phyloP scores from a whole-genome alignment of 345 rosid genomes.

The Geranium brycei region DNA sequence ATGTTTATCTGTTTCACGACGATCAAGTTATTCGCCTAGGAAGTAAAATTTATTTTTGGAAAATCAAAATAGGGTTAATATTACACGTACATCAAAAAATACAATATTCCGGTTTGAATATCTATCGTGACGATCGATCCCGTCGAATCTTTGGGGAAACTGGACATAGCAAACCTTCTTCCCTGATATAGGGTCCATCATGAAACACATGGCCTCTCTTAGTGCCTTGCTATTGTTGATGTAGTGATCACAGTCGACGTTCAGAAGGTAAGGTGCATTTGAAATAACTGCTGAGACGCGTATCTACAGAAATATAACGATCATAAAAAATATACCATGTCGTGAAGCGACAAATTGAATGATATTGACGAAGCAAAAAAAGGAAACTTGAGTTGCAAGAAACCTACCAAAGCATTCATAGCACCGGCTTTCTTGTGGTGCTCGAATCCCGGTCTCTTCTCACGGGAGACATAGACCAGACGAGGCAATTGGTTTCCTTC shows the following conservation, averaged over 20 bases:
- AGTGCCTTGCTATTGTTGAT: conserved; percentile 74
- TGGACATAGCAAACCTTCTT: conserved; percentile 70
- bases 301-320: conserved; percentile 25
- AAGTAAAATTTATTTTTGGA: background rate
- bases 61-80: background rate
- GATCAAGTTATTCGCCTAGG: background rate
- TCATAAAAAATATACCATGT: background rate
- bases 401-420: conserved; percentile 70
- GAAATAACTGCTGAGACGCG: conserved; percentile 63
- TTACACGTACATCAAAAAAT: conserved; percentile 56
- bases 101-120: conserved; percentile 77
- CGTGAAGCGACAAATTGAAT: background rate
- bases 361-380: background rate
- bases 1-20: conserved; percentile 54
- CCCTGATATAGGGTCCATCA: conserved; percentile 78
- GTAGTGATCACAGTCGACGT: conserved; percentile 81
- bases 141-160: conserved; percentile 81
- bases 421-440: conserved; percentile 96
- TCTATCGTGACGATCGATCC: conserved; percentile 62
- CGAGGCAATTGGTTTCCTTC: conserved; percentile 73
- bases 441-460: conserved; percentile 87
- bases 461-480: conserved; percentile 78
- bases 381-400: conserved; percentile 1
- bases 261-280: conserved; percentile 68
- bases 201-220: conserved; percentile 77